A percentile compares a stretch with the other conserved stretches of the same genome.
phyloP scores from a whole-genome alignment of 2,329 filamentous ascomycete species.

The Sporothrix dimorphospora region DNA sequence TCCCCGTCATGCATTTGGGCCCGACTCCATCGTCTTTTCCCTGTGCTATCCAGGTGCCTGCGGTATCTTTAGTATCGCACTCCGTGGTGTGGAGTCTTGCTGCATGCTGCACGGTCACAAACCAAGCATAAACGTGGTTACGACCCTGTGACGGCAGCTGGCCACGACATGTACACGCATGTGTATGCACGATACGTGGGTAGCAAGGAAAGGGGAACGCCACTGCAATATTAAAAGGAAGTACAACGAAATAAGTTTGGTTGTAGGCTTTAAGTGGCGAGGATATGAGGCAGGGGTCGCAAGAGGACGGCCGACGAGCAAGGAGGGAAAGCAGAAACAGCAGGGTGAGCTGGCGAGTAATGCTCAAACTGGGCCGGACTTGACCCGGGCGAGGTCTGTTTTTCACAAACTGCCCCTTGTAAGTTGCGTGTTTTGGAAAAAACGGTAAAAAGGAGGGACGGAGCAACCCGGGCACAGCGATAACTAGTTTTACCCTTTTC shows the following conservation, averaged over 20 bases:
- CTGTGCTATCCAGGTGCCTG: background rate
- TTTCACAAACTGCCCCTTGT: too few relatives aligned
- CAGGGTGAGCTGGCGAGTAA: background rate
- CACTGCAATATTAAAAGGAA: background rate
- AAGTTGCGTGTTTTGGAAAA: background rate
- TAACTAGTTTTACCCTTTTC: too few relatives aligned
- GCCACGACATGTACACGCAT: background rate
- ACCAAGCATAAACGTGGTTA: constrained; percentile 8
- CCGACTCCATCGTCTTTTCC: background rate
- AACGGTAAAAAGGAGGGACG: too few relatives aligned
- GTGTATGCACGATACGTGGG: background rate
- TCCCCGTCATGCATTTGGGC: background rate
- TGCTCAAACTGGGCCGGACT: background rate
- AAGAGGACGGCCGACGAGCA: background rate
- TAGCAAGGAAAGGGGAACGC: background rate
- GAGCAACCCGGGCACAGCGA: background rate
- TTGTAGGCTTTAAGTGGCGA: background rate
- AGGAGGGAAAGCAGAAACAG: background rate
- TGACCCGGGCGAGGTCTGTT: background rate
- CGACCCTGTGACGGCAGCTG: constrained; percentile 15
- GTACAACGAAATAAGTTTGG: background rate
- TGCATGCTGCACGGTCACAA: constrained; percentile 3
- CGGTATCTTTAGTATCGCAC: background rate
- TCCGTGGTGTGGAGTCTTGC: background rate
- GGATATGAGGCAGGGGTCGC: background rate